A percentile compares a stretch with the other conserved stretches of the same genome.
Conservation (phyloP, 78 protist species). For the Planoprotostelium fungivorum region DNA sequence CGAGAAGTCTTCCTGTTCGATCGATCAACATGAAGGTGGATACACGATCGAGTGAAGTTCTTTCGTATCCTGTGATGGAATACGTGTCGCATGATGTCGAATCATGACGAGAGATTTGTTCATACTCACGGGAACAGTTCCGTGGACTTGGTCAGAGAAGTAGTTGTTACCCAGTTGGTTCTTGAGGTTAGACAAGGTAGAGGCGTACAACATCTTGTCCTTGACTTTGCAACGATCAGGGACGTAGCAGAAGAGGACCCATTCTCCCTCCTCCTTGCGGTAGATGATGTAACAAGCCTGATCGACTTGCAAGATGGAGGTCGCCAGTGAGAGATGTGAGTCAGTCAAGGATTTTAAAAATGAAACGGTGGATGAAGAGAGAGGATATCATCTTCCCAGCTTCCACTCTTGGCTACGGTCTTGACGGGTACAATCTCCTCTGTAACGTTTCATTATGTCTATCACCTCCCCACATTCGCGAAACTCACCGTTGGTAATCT, state of each 20-base stretch:
- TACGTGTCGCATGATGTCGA: not conserved
- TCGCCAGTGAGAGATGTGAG: conserved; percentile 11
- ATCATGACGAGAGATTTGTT: not conserved
- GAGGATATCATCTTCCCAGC: conserved; percentile 4
- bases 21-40: not conserved
- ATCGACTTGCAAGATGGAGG: conserved; percentile 27
- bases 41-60: not conserved
- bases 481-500: not conserved
- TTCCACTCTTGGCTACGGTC: not conserved
- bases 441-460: too few species aligned
- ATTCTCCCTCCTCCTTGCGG: conserved; percentile 27
- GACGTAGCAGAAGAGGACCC: conserved; percentile 51
- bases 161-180: conserved; percentile 48
- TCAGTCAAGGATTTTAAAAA: conserved; percentile 13
- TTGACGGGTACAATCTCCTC: not conserved
- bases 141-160: conserved; percentile 54
- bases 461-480: not conserved
- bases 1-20: conserved; percentile 28
- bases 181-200: conserved; percentile 53
- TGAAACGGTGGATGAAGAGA: not conserved
- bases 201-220: conserved; percentile 68
- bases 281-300: conserved; percentile 22
- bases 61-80: not conserved
- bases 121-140: conserved; percentile 27
- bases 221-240: conserved; percentile 59